Conservation (phyloP, 2,329 filamentous ascomycete species). For the Paracamarosporium sp. region DNA sequence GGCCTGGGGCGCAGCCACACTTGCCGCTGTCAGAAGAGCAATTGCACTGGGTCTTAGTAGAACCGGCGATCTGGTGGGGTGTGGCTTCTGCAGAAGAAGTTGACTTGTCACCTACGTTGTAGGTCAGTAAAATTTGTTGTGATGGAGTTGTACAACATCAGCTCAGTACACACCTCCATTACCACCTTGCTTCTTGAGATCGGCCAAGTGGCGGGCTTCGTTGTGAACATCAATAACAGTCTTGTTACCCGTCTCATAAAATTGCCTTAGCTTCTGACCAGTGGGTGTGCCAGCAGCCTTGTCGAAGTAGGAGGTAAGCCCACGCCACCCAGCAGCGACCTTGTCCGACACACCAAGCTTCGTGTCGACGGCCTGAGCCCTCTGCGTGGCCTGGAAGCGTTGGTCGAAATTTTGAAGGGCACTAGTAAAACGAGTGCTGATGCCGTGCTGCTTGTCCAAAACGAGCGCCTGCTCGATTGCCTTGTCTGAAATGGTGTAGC, state of each 20-base stretch:
- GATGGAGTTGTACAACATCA: too few species aligned
- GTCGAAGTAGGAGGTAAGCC: slow-evolving; percentile 89
- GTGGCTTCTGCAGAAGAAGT: slow-evolving; percentile 43
- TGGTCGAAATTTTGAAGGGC: slow-evolving; percentile 79
- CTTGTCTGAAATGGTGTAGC: slow-evolving; percentile 80
- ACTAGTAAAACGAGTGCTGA: slow-evolving; percentile 78
- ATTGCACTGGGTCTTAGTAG: slow-evolving; percentile 56
- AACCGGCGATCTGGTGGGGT: slow-evolving; percentile 47
- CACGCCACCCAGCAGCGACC: slow-evolving; percentile 70
- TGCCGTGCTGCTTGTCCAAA: slow-evolving; percentile 87
- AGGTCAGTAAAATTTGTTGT: background rate
- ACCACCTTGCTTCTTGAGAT: slow-evolving; percentile 73
- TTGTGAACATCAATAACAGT: slow-evolving; percentile 93
- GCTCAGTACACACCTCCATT: background rate
- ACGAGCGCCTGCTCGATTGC: slow-evolving; percentile 84
- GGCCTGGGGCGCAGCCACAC: slow-evolving; percentile 54
- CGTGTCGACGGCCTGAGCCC: slow-evolving; percentile 81
- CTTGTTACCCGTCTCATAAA: slow-evolving; percentile 84
- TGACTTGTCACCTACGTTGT: slow-evolving; percentile 24
- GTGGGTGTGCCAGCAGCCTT: slow-evolving; percentile 88
- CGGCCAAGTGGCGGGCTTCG: slow-evolving; percentile 86
- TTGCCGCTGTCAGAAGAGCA: slow-evolving; percentile 51
- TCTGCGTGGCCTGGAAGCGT: slow-evolving; percentile 88
- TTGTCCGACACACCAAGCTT: slow-evolving; percentile 82
- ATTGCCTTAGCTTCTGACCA: slow-evolving; percentile 83